These are phyloP conservation scores for Lachnellula occidentalis DNA, from an alignment of 2,329 filamentous ascomycete species.

Conservation along the genomic window DNA sequence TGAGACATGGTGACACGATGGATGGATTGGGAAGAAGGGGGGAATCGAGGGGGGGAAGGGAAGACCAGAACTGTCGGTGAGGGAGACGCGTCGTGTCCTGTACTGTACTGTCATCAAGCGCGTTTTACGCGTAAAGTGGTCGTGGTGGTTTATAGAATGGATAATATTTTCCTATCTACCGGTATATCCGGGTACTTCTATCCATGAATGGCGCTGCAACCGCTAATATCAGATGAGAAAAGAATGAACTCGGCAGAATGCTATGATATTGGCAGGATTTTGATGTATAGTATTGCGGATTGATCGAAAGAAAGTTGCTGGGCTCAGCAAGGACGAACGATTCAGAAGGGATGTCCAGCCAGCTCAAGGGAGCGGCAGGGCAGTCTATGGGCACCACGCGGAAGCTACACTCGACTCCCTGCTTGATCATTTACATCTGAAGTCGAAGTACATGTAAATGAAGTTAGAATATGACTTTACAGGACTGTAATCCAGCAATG, in stretches of 20 bases:
- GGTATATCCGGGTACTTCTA: no score
- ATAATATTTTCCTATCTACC: no score
- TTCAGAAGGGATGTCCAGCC: background rate
- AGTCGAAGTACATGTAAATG: no score
- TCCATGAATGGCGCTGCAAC: no score
- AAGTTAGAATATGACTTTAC: slow-evolving; percentile 5
- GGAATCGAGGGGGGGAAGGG: background rate
- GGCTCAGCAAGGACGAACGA: background rate
- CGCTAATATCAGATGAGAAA: no score
- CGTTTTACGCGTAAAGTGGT: slow-evolving; percentile 4
- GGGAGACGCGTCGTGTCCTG: background rate
- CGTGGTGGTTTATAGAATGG: background rate
- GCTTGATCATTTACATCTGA: background rate
- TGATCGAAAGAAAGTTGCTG: no score
- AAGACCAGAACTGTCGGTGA: background rate
- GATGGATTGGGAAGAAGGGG: background rate
- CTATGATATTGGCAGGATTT: background rate
- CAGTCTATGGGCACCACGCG: background rate
- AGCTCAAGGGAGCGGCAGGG: background rate
- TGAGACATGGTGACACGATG: background rate
- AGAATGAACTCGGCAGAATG: background rate
- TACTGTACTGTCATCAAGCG: background rate
- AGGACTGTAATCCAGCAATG: background rate
- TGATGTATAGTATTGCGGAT: background rate
- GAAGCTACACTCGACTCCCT: background rate